Base-by-base conservation (phyloP, 169 alveolate species). In the Plasmodium berghei region DNA sequence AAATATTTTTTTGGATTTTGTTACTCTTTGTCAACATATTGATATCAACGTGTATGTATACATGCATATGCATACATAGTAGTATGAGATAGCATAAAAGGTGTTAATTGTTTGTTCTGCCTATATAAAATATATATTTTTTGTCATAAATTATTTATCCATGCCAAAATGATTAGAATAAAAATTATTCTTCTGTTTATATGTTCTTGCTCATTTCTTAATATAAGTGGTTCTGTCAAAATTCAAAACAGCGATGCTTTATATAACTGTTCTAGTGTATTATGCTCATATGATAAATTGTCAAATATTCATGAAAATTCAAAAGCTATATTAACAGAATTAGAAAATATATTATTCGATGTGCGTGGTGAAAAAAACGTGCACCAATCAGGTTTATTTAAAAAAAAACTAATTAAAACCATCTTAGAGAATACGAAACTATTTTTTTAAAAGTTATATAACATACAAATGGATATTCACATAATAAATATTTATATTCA, bases 281-380 rank as follows among this genome's bases (percentile, higher is more conserved):
- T 52, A 20, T 77, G 89, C 2, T 77, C 89, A 5, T 20, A 77
- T 69, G 77, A 77, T 34, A 77, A 77, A 20, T 64, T 77, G 66
- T 16, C 80, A 48, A 63, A 77, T 77, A 77, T 77, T 16, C 66
- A 77, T n/a, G 54, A 77, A 20, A 77, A 77, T 52, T 77, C 89
- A 22, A 77, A 77, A 24, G 48, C 49, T 64, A 77, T 77, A 16
- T 64, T 77, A 69, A 46, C 77, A 14, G 89, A 77, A 42, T 48
- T 77, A 59, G 80, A 77, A 63, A 77, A 56, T 69, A 20, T 77
- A 48, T 34, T 77, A 58, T 77, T 63, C 58, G 89, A 77, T 64
- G 63, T 77, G 40, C 34, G 89, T 9, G 89, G 64, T 54, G 77
- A 77, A 69, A 77, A 54, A 55, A 34, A 24, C 40, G 48, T 59